Percentiles rank a stretch among this genome's conserved stretches.
Conservation (phyloP, 495 filamentous ascomycete species). For the Cenococcum geophilum region DNA sequence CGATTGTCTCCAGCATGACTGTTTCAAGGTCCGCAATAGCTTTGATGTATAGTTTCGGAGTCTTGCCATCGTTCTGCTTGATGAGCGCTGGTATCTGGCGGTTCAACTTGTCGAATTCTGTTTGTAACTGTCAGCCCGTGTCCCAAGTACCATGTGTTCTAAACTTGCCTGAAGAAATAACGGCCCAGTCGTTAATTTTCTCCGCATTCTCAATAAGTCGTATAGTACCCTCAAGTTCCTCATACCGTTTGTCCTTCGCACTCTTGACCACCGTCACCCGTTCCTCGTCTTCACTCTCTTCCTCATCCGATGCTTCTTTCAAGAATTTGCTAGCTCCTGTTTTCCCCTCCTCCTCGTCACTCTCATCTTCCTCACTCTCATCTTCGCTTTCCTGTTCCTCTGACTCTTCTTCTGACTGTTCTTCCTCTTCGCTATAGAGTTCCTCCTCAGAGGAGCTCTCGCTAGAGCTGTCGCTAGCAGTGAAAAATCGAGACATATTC, state of each 20-base stretch:
- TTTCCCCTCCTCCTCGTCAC: constrained; percentile 59
- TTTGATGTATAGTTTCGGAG: constrained; percentile 87
- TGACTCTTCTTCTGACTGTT: constrained; percentile 38
- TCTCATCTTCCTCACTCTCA: constrained; percentile 39
- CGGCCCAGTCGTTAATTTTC: constrained; percentile 95
- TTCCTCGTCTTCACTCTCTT: constrained; percentile 74
- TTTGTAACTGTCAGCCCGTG: constrained; percentile 11
- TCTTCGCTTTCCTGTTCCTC: constrained; percentile 31
- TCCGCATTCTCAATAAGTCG: constrained; percentile 88
- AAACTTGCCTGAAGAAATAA: constrained; percentile 75
- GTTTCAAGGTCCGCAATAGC: constrained; percentile 91
- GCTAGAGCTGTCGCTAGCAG: constrained; percentile 84
- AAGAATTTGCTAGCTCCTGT: constrained; percentile 76
- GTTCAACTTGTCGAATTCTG: constrained; percentile 97
- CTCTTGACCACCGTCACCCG: constrained; percentile 82
- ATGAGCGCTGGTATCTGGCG: constrained; percentile 73
- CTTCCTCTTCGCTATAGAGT: constrained; percentile 67
- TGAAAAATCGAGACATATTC: constrained; percentile 94
- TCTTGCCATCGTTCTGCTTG: constrained; percentile 58
- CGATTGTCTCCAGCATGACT: constrained; percentile 84
- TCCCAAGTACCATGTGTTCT: background rate
- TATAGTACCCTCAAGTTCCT: constrained; percentile 86
- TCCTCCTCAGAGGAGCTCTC: constrained; percentile 82
- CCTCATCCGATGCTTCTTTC: constrained; percentile 53
- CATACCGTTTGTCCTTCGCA: constrained; percentile 92